Evolutionary conservation across 2,329 filamentous ascomycete genomes (phyloP).

Genomic region (Pseudogymnoascus sp.): DNA sequence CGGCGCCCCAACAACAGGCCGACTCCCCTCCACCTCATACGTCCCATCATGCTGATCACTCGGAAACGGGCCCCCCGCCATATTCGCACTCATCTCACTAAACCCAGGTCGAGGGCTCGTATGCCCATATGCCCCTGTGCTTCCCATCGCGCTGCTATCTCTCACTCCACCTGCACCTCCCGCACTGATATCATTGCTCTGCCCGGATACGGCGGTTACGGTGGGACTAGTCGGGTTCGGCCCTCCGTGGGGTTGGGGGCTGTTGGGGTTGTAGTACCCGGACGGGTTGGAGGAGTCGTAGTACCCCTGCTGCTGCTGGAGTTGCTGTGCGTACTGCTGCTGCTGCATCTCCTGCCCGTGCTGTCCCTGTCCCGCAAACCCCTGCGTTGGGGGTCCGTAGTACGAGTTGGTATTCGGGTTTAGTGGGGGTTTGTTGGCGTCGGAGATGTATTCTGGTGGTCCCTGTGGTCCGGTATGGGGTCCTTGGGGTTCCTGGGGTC

Average conservation of each 20-base stretch:
- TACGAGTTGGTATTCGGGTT: neutral
- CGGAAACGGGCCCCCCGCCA: no score
- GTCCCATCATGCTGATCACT: no score
- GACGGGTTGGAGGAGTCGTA: no score
- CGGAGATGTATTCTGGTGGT: neutral
- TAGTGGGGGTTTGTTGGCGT: neutral
- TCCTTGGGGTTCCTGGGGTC: neutral
- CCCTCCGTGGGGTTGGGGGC: neutral
- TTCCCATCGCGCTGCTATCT: neutral
- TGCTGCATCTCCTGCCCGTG: neutral
- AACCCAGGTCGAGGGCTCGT: no score
- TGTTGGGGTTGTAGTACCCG: neutral
- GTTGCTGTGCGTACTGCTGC: neutral
- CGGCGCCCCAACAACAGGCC: no score
- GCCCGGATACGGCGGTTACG: neutral
- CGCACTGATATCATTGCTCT: neutral
- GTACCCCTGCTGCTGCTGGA: neutral
- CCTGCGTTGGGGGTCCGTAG: neutral
- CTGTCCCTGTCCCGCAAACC: neutral
- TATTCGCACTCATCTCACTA: no score
- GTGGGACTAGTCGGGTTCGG: neutral
- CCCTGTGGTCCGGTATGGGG: neutral
- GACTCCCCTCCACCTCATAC: no score
- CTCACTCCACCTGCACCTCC: neutral
- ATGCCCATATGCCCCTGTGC: neutral